A percentile compares a stretch with the other conserved stretches of the same genome.
phyloP scores from a whole-genome alignment of 2,329 filamentous ascomycete genomes.

The Tolypocladium paradoxum region DNA sequence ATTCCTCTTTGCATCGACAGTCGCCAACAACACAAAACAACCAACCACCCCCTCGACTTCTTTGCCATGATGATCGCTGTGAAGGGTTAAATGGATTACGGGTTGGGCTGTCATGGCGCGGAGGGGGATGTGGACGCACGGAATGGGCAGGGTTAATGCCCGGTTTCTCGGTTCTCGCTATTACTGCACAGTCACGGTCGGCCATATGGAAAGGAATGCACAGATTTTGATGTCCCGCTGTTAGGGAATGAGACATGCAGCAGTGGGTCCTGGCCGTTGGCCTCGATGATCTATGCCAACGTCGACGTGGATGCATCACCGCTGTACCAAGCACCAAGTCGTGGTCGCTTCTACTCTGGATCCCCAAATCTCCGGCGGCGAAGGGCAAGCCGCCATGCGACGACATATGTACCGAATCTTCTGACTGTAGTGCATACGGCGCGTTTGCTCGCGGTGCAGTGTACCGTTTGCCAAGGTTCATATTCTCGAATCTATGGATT shows the following conservation, averaged over 20 bases:
- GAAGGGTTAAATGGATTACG: conserved; percentile 1
- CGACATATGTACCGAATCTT: too few relatives aligned
- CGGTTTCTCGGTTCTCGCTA: conserved; percentile 26
- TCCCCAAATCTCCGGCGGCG: background rate
- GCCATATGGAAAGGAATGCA: conserved; percentile 36
- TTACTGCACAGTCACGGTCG: conserved; percentile 35
- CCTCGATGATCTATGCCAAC: background rate
- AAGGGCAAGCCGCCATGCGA: background rate
- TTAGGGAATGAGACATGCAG: background rate
- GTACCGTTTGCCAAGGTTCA: background rate
- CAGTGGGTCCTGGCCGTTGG: background rate
- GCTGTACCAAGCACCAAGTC: background rate
- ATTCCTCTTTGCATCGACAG: conserved; percentile 13
- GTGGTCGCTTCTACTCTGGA: background rate
- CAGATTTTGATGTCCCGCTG: conserved; percentile 22
- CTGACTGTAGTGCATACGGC: too few relatives aligned
- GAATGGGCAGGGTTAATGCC: conserved; percentile 20
- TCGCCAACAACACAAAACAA: conserved; percentile 9
- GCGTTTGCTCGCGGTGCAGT: background rate
- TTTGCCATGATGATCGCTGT: background rate
- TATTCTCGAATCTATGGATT: background rate
- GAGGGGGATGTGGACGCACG: conserved; percentile 11
- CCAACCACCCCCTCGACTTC: background rate
- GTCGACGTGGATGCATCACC: background rate
- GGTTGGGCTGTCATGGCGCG: background rate